Evolutionary conservation across 1,284 basidiomycete species (phyloP).

Genomic region (Wolfiporia cocos): DNA sequence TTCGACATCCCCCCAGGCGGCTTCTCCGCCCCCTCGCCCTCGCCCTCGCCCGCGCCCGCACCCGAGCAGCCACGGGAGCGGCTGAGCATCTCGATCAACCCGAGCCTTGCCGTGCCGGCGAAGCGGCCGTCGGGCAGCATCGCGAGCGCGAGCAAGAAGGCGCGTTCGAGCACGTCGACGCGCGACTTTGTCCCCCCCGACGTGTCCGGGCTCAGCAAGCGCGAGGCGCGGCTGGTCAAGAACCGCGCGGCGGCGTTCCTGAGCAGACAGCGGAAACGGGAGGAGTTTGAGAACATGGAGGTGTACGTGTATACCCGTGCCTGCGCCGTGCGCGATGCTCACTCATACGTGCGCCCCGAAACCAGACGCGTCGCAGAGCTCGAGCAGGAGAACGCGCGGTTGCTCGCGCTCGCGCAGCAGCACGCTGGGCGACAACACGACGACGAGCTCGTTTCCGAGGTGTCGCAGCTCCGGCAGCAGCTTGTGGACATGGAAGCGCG

Average conservation of each 20-base stretch:
- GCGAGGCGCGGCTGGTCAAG: conserved; percentile 87
- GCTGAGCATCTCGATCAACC: conserved; percentile 24
- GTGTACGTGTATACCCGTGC: conserved; percentile 48
- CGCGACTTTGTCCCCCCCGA: conserved; percentile 87
- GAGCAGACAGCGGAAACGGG: conserved; percentile 83
- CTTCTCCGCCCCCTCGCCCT: conserved; percentile 26
- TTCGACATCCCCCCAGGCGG: conserved; percentile 50
- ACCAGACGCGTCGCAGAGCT: conserved; percentile 64
- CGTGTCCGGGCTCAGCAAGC: conserved; percentile 81
- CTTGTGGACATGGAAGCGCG: conserved; percentile 60
- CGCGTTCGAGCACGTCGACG: conserved; percentile 59
- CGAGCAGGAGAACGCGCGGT: conserved; percentile 71
- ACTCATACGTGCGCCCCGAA: neutral
- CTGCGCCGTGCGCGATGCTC: no score
- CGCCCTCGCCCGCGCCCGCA: conserved; percentile 30
- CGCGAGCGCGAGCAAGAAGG: conserved; percentile 45
- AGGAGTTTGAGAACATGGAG: conserved; percentile 90
- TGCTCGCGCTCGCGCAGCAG: conserved; percentile 46
- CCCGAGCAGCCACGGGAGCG: conserved; percentile 15
- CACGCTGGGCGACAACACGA: conserved; percentile 17
- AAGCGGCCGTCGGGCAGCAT: conserved; percentile 40
- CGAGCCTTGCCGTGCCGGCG: conserved; percentile 18
- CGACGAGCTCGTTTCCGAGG: conserved; percentile 44
- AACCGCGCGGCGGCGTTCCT: conserved; percentile 90
- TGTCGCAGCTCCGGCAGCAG: conserved; percentile 60